Evolutionary conservation across 768 basidiomycete species (phyloP).

Genomic region (Suillus ampliporus): DNA sequence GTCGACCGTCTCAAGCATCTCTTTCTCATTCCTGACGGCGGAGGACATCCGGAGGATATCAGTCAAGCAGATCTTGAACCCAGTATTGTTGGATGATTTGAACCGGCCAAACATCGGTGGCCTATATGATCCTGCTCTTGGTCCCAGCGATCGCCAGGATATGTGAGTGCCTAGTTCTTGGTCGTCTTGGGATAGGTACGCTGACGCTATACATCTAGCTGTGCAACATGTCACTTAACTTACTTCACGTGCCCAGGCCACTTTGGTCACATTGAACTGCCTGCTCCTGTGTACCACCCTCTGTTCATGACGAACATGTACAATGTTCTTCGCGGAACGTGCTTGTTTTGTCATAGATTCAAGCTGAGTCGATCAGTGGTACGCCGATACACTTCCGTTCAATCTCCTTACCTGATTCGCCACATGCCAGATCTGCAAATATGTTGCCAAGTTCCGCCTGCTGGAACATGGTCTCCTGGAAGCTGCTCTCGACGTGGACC

Average conservation of each 20-base stretch:
- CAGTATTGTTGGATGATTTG: constrained; percentile 90
- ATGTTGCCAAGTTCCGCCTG: constrained; percentile 83
- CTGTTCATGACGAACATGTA: constrained; percentile 93
- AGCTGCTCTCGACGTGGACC: constrained; percentile 78
- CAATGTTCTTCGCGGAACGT: constrained; percentile 83
- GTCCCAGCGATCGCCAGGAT: constrained; percentile 87
- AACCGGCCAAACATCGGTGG: constrained; percentile 92
- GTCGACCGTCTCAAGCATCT: constrained; percentile 82
- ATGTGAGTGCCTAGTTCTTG: constrained; percentile 63
- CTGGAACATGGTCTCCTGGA: constrained; percentile 89
- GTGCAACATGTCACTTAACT: constrained; percentile 89
- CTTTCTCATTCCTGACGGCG: constrained; percentile 91
- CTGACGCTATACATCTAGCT: constrained; percentile 54
- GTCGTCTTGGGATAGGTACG: constrained; percentile 5
- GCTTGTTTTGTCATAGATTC: constrained; percentile 94
- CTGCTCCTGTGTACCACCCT: constrained; percentile 94
- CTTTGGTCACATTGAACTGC: constrained; percentile 97
- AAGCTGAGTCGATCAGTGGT: constrained; percentile 80
- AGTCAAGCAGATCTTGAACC: constrained; percentile 97
- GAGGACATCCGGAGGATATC: constrained; percentile 91
- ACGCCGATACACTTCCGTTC: constrained; percentile 31
- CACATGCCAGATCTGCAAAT: constrained; percentile 71
- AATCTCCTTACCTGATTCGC: constrained; percentile 5
- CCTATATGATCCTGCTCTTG: constrained; percentile 94
- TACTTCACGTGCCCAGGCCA: constrained; percentile 98